Base-by-base conservation (phyloP, 1,284 basidiomycete genomes). In the Leccinum huronense region DNA sequence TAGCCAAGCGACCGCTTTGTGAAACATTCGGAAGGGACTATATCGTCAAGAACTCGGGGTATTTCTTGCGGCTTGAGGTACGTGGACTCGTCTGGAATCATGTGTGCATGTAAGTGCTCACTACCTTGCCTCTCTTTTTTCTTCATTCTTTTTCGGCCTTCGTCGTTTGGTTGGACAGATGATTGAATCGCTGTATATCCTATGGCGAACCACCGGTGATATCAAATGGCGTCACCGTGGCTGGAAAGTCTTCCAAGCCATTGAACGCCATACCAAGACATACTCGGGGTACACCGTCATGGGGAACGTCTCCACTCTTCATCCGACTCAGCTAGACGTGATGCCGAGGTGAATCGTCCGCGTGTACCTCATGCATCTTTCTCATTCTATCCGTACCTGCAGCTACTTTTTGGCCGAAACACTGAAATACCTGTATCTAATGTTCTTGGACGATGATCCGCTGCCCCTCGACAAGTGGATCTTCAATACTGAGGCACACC, bases 401-500 rank as follows among this genome's bases (percentile, higher is more conserved):
- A 90, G 89, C 63, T 90, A 85, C 76, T 91, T 86, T 79, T 77
- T 87, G 55, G 88, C 88, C 2, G 92, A 94, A 74, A 88, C 88
- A 60, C 75, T 89, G 63, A 89, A 90, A 71, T 89, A 89, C 68
- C 79, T 89, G 34, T 89, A 87, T 70, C 79, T 89, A 30, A 75
- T 87, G 67, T 89, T 88, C 72, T 75, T 69, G 38, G 82, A 86
- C 60, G 79, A 84, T 38, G 86, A 87, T 51, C 75, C 80, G 1
- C 68, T 92, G 27, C 86, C 89, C 3, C 76, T 93, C 51, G 85
- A 90, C 67, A 75, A 84, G 63, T 94, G 89, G 85, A 90, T 94
- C 27, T 89, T 94, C 73, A 95, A 93, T 72, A 95, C 93, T 5
- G 93, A 94, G 75, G 91, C 89, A 6, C 91, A 94, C 70, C 83